Percentiles rank a stretch among this genome's conserved stretches.
These are phyloP conservation scores for Ballota nigra DNA, from an alignment of 257 asterid genomes.

Conservation along the genomic window DNA sequence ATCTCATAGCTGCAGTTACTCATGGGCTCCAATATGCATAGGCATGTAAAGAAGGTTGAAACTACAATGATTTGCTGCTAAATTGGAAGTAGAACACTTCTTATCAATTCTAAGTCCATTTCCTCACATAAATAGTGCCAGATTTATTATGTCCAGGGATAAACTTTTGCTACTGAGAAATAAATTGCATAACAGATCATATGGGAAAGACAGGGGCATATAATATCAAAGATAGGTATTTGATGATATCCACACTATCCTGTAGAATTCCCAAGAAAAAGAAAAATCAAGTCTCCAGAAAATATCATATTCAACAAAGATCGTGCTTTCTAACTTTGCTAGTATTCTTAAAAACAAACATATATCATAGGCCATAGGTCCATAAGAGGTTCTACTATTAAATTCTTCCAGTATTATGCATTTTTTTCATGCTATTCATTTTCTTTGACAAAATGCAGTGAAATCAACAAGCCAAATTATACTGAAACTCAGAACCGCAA, in stretches of 20 bases:
- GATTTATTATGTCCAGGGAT: background rate
- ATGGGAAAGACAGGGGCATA: background rate
- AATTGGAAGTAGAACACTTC: background rate
- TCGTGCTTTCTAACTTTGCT: too few relatives aligned
- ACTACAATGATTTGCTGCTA: background rate
- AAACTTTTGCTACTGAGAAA: too few relatives aligned
- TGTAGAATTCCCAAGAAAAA: background rate
- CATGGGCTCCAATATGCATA: background rate
- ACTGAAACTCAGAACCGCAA: background rate
- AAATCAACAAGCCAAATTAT: background rate
- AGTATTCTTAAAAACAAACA: too few relatives aligned
- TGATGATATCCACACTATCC: background rate
- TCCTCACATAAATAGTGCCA: background rate
- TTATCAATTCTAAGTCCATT: background rate
- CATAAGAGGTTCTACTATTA: too few relatives aligned
- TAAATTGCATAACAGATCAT: background rate
- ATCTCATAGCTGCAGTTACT: background rate
- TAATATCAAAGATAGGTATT: background rate
- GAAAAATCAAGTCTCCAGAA: background rate
- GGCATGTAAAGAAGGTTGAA: background rate
- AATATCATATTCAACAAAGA: too few relatives aligned
- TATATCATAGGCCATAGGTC: too few relatives aligned
- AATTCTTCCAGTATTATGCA: background rate
- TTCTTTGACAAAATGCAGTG: conserved; percentile 2
- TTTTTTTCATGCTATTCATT: background rate